Conservation (phyloP, 2,329 filamentous ascomycete genomes). For the Chrysoporthe deuterocubensis region DNA sequence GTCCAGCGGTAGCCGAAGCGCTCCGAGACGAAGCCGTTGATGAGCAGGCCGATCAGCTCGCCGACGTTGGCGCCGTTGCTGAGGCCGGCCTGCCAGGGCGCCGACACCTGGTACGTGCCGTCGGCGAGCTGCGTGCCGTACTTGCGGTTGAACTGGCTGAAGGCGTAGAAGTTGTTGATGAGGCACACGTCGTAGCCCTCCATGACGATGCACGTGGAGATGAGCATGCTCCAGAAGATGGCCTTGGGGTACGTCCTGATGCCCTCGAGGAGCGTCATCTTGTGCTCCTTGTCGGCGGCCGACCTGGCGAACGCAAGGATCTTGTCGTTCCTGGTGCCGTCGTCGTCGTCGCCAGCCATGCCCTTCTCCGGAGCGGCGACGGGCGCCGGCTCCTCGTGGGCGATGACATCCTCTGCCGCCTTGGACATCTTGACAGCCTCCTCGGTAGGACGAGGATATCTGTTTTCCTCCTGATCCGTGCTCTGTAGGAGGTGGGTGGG, state of each 20-base stretch:
- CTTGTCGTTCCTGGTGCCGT: slow-evolving; percentile 36
- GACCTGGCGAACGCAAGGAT: slow-evolving; percentile 51
- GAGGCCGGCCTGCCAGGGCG: slow-evolving; percentile 43
- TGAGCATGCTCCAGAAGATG: slow-evolving; percentile 79
- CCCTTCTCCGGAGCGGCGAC: slow-evolving; percentile 27
- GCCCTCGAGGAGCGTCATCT: slow-evolving; percentile 75
- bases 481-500: neutral
- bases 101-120: slow-evolving; percentile 38
- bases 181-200: slow-evolving; percentile 85
- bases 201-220: slow-evolving; percentile 92
- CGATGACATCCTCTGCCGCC: slow-evolving; percentile 19
- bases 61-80: slow-evolving; percentile 58
- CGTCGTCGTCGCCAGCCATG: slow-evolving; percentile 22
- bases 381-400: slow-evolving; percentile 16
- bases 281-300: slow-evolving; percentile 65
- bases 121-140: slow-evolving; percentile 34
- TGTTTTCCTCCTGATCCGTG: neutral
- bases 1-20: slow-evolving; percentile 71
- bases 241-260: slow-evolving; percentile 86
- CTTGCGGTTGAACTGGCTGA: slow-evolving; percentile 36
- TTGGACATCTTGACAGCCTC: slow-evolving; percentile 27
- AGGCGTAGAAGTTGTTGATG: slow-evolving; percentile 73
- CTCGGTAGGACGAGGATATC: neutral
- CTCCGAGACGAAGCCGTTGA: slow-evolving; percentile 69
- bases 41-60: slow-evolving; percentile 67